Conservation (phyloP, 345 rosid species). For the Rhodamnia rubescens region DNA sequence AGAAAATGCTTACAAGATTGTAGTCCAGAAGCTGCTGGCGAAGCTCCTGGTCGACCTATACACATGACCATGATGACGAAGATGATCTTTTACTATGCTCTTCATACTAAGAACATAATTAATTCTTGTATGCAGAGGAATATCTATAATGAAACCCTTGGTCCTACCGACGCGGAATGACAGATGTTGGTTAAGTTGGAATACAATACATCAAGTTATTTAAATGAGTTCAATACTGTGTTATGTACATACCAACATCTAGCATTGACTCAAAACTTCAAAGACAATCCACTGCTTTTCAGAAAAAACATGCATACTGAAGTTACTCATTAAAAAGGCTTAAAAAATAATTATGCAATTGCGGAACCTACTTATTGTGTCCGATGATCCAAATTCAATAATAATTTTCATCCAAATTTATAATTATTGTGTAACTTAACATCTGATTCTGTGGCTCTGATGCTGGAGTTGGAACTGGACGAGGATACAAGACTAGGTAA, state of each 20-base stretch:
- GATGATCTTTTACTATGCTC: not conserved
- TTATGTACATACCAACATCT: not conserved
- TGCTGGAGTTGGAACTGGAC: constrained; percentile 51
- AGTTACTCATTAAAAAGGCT: not conserved
- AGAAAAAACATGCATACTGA: too few species aligned
- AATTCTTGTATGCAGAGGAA: not conserved
- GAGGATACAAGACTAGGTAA: constrained; percentile 46
- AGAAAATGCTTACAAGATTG: constrained; percentile 9
- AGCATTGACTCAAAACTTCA: not conserved
- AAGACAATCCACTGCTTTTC: too few species aligned
- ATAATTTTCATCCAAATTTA: not conserved
- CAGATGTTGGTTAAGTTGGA: not conserved
- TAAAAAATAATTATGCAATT: not conserved
- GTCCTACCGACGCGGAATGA: not conserved
- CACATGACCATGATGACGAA: not conserved
- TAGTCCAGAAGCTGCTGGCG: not conserved
- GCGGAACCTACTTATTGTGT: not conserved
- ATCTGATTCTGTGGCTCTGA: constrained; percentile 39
- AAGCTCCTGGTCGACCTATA: not conserved
- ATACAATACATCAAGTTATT: not conserved
- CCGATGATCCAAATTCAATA: not conserved
- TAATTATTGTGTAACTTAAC: not conserved
- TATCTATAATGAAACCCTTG: not conserved
- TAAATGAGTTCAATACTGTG: not conserved
- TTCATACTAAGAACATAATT: not conserved